phyloP scores from a whole-genome alignment of 257 asterid genomes.

The Phtheirospermum japonicum region DNA sequence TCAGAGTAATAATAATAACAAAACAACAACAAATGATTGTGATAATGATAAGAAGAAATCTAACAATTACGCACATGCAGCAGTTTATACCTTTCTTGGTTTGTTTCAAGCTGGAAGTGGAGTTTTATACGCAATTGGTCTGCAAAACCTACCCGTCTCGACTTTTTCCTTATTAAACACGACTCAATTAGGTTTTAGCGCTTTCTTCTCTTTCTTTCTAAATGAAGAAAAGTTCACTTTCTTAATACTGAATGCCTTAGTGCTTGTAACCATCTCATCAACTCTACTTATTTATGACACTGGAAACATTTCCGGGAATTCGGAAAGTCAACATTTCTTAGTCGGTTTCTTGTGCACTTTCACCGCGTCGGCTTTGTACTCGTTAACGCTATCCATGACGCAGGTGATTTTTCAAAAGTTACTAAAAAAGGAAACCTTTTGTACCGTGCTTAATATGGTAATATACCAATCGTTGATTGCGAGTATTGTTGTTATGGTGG shows the following conservation, averaged over 20 bases:
- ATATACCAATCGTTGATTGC: conserved; percentile 36
- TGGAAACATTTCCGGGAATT: background rate
- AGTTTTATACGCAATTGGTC: conserved; percentile 46
- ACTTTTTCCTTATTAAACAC: conserved; percentile 51
- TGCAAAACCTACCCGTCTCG: conserved; percentile 49
- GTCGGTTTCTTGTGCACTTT: conserved; percentile 40
- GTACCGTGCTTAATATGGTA: conserved; percentile 28
- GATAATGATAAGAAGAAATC: background rate
- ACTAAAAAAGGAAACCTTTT: conserved; percentile 29
- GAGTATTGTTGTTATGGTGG: conserved; percentile 8
- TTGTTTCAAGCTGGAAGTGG: conserved; percentile 30
- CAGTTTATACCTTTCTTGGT: conserved; percentile 40
- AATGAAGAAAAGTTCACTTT: conserved; percentile 47
- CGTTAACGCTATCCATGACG: conserved; percentile 37
- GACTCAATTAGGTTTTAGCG: conserved; percentile 55
- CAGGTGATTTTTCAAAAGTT: conserved; percentile 33
- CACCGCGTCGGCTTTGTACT: conserved; percentile 32
- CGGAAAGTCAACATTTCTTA: conserved; percentile 10
- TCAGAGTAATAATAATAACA: background rate
- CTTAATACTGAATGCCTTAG: conserved; percentile 42
- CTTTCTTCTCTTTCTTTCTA: conserved; percentile 47
- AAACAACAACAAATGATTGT: background rate
- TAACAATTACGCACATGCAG: background rate
- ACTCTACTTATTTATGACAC: conserved; percentile 32
- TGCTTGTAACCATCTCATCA: conserved; percentile 49